Evolutionary conservation across 176 grass and related monocot genomes (phyloP), one percentile per base, ranked within the genome.

Genomic region (Hsuehochloa calcarea): DNA sequence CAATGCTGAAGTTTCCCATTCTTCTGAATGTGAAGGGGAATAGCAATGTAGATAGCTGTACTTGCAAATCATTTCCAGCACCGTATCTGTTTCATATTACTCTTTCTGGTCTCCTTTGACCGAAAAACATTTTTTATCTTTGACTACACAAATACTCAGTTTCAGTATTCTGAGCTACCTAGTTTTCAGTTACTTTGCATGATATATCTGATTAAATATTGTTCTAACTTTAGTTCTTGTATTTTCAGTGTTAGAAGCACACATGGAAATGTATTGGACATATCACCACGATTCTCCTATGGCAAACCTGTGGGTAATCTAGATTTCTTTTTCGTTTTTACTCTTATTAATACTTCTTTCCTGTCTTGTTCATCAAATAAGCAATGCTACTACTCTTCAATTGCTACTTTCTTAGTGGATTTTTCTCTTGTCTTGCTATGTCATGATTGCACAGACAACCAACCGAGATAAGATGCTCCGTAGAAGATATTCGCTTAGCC

Each of bases 281-380:
- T 88, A 25, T 90, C 88, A 0, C 85, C 93, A 2, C 85, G 88
- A 72, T 65, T 88, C 31, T 92, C 93, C 12, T 77, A 90, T 80
- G 59, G 88, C 56, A 86, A 80, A 88, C 85, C 93, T 88, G 93
- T 95, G 91, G 91, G 93, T 76, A 88, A 90, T 83, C 86, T 80
- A 83, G 65, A 68, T 71, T 65, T 59, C 64, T 16, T 58, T 84
- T 54, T 66, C 47, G 9, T 29, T 68, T 70, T 70, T 6, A 43
- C n/a, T 73, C 20, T 43, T 67, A 49, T 29, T 54, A 34, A 69
- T 68, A 45, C 6, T 69, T 12, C n/a, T 41, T 2, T 64, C 34
- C 31, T 50, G 11, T 31, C 80, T 14, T 65, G 3, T 80, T 70
- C 17, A 46, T 81, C 83, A 44, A 25, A 51, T 67, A 34, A 26